Base-by-base conservation (phyloP, 192 early-diverging fungal genomes). In the Umbelopsis sp. region DNA sequence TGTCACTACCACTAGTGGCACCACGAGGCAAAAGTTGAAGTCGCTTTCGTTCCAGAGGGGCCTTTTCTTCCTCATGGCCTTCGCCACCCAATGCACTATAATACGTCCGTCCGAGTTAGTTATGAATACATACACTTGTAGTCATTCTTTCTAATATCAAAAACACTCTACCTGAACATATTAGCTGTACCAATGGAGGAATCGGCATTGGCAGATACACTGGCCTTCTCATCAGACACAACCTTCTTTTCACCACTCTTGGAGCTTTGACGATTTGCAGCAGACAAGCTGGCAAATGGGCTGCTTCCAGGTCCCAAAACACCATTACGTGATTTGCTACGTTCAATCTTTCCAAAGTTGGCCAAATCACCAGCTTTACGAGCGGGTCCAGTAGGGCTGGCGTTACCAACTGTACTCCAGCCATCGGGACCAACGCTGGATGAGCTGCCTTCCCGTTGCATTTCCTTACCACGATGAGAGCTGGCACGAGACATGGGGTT, bases 291-390 rank as follows among this genome's bases (percentile, higher is more conserved):
- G 34, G 68, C 65, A 34, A 75, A 74, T 10, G 69, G 77, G 45
- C 73, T 75, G 50, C 36, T 69, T 24, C 52, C 72, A 34, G 89
- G 84, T 68, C 92, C 87, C 44, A 90, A 81, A 41, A 81, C 85
- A 17, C 71, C 29, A 10, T 74, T 71, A 41, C 78, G 71, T 47
- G 77, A 69, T 76, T 89, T 87, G 72, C 83, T 82, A 54, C 86
- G 84, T 45, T 82, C 81, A 2, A 91, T 78, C 62, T 92, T 85
- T 43, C 95, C 95, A 80, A 96, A 95, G 47, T 84, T 82, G 24
- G 87, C 82, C 45, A 95, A 70, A 69, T 96, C 93, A 36, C 83
- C 71, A 79, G 85, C 82, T 81, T 84, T 73, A 69, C 80, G 59
- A 21, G 72, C 41, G 29, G 65, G 49, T 20, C 22, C 38, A 45